phyloP scores from a whole-genome alignment of 495 filamentous ascomycete genomes.

The Rhypophila decipiens region DNA sequence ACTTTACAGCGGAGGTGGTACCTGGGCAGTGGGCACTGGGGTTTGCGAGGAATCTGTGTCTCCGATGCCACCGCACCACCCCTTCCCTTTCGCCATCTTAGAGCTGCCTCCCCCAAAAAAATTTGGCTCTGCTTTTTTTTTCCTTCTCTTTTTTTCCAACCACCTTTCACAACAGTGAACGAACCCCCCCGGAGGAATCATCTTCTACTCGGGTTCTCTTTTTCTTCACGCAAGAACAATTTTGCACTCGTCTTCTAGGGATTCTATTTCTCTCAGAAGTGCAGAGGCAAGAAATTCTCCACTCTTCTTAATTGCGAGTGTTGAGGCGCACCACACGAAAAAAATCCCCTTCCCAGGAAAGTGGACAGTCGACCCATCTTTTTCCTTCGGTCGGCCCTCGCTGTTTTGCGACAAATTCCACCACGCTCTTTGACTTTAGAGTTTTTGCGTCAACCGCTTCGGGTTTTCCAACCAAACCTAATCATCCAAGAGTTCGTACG shows the following conservation, averaged over 20 bases:
- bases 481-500: slow-evolving; percentile 8
- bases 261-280: no score
- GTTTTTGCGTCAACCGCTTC: slow-evolving; percentile 13
- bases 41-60: not conserved
- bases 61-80: slow-evolving; percentile 9
- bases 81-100: slow-evolving; percentile 8
- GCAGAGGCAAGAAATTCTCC: slow-evolving; percentile 30
- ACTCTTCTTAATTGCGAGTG: slow-evolving; percentile 26
- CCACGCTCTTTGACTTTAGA: slow-evolving; percentile 25
- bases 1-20: not conserved
- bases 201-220: slow-evolving; percentile 17
- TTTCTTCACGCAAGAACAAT: slow-evolving; percentile 19
- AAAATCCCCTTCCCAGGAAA: no score
- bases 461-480: slow-evolving; percentile 12
- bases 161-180: slow-evolving; percentile 32
- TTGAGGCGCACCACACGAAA: no score
- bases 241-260: slow-evolving; percentile 25
- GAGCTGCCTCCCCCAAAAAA: slow-evolving; percentile 23
- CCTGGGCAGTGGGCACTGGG: slow-evolving; percentile 5
- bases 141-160: slow-evolving; percentile 29
- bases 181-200: slow-evolving; percentile 27
- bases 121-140: slow-evolving; percentile 28
- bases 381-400: slow-evolving; percentile 17
- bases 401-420: slow-evolving; percentile 21
- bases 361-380: not conserved